Base-by-base conservation (phyloP, 2,329 filamentous ascomycete species). In the Colletotrichum sp. region DNA sequence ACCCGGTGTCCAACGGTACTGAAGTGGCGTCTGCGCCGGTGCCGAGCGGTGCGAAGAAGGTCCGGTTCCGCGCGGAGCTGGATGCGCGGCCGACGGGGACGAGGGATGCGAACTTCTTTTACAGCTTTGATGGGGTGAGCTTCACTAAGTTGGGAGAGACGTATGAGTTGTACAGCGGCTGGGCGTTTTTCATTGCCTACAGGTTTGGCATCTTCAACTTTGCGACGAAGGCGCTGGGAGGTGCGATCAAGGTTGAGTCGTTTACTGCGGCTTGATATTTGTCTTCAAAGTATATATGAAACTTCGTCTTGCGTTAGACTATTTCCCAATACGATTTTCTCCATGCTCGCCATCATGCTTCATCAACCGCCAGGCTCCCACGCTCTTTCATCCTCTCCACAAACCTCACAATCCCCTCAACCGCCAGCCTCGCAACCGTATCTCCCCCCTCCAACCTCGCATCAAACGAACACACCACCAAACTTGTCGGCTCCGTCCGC, bases 191-290 rank as follows among this genome's bases (percentile, higher is more conserved):
- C 66, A 85, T 87, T 73, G 88, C 86, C 0, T 89, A 89, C 73
- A 82, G 88, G 0, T 89, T 82, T 76, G 88, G 84, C 0, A 86
- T 89, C 18, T 89, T 90, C 76, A 89, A 89, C 77, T 88, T 83
- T 80, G 88, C 87, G 0, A 89, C 87, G 5, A 82, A 81, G 52
- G 79, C 78, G 0, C 77, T 88, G 7, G 87, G 87, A 0, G 88
- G 88, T 5, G 80, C 77, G 7, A 75, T 87, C 7, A 77, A 82
- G 18, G 79, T 84, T 1, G 78, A 80, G 26, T 81, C 79, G 6
- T 77, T 84, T 14, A 81, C 80, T 1, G 38, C 67, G 6, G 76
- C 69, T 30, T 76, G 38, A 72, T 0, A 21, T 21, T 6, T 26
- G n/a, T n/a, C n/a, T n/a, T n/a, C n/a, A n/a, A n/a, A n/a, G n/a